Evolutionary conservation across 768 basidiomycete species (phyloP).

Genomic region (Porpolomopsis calyptriformis): DNA sequence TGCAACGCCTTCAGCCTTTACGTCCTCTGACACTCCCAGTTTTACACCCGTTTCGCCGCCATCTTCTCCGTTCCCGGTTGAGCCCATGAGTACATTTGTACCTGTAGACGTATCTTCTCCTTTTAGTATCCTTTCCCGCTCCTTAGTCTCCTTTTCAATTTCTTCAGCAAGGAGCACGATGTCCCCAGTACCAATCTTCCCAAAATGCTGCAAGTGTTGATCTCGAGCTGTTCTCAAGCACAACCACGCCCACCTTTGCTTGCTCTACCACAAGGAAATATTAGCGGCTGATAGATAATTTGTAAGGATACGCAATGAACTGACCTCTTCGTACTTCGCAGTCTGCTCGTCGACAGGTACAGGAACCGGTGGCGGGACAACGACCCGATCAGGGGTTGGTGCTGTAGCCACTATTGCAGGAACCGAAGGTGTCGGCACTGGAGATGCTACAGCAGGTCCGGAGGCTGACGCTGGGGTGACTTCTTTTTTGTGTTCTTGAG

Average conservation of each 20-base stretch:
- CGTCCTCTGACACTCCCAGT: constrained; percentile 10
- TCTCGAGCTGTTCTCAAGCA: constrained; percentile 70
- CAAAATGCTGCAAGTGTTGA: constrained; percentile 62
- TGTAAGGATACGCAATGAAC: constrained; percentile 9
- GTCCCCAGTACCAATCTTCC: constrained; percentile 75
- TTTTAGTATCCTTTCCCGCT: constrained; percentile 26
- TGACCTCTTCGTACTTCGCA: constrained; percentile 52
- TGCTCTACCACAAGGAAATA: constrained; percentile 40
- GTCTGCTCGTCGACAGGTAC: constrained; percentile 37
- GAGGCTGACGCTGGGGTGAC: not conserved
- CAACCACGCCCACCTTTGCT: constrained; percentile 71
- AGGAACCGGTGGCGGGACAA: constrained; percentile 10
- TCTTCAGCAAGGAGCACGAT: constrained; percentile 41
- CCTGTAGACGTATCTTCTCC: constrained; percentile 24
- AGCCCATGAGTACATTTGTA: constrained; percentile 15
- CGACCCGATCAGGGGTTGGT: not conserved
- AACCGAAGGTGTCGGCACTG: too few species aligned
- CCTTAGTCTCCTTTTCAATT: constrained; percentile 39
- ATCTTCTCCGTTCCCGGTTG: constrained; percentile 21
- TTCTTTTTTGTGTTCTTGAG: not conserved
- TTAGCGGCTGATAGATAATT: not conserved
- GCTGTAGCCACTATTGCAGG: too few species aligned
- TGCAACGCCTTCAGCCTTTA: constrained; percentile 10
- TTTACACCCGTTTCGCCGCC: constrained; percentile 23
- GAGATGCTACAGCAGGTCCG: not conserved